Conservation (phyloP, 345 rosid species). For the Salix udensis region DNA sequence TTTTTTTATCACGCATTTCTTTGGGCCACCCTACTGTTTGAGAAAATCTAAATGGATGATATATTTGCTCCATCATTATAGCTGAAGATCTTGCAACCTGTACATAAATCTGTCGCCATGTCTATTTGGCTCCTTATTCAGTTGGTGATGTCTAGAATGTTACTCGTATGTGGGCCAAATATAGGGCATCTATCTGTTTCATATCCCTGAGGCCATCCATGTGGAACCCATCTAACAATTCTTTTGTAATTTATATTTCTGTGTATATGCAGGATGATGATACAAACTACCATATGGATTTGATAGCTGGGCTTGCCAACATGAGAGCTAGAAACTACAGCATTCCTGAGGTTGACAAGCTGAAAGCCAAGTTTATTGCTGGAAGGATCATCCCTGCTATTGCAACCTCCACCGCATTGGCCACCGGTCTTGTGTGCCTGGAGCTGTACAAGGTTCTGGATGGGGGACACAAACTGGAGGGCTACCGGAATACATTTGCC, state of each 20-base stretch:
- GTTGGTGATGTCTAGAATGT: not conserved
- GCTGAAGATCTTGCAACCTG: not conserved
- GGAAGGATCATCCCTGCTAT: slow-evolving; percentile 99
- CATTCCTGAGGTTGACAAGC: slow-evolving; percentile 94
- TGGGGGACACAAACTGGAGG: slow-evolving; percentile 74
- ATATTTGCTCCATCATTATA: not conserved
- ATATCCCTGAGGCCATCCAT: not conserved
- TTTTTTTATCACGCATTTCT: not conserved
- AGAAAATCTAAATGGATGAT: not conserved
- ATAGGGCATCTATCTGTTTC: not conserved
- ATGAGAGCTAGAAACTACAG: slow-evolving; percentile 99
- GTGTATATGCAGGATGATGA: slow-evolving; percentile 70
- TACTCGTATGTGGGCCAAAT: not conserved
- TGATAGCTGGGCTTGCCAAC: slow-evolving; percentile 95
- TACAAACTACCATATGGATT: slow-evolving; percentile 95
- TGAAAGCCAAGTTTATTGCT: slow-evolving; percentile 96
- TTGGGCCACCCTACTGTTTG: not conserved
- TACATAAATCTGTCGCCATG: not conserved
- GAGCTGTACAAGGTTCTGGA: slow-evolving; percentile 92
- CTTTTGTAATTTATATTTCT: not conserved
- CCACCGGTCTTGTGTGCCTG: slow-evolving; percentile 91
- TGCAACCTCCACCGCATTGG: slow-evolving; percentile 97
- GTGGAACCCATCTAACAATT: not conserved
- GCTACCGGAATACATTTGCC: slow-evolving; percentile 95
- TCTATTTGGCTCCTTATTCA: not conserved